Evolutionary conservation across 129 eudicot genomes (phyloP).

Genomic region (Tagetes erecta): DNA sequence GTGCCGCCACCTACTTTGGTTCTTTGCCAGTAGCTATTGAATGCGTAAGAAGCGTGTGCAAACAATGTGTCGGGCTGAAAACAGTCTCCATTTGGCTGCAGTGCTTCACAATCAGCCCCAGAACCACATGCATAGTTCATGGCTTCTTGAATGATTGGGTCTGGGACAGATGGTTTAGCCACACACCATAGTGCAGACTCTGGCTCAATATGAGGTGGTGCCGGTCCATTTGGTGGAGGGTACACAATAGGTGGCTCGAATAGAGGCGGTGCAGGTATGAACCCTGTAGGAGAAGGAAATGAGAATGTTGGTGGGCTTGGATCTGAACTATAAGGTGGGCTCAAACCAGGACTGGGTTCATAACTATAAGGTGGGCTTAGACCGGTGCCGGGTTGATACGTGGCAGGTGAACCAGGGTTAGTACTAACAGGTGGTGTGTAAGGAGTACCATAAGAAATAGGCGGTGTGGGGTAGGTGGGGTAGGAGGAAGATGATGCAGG

Average conservation of each 20-base stretch:
- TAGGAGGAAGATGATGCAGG: conserved; percentile 43
- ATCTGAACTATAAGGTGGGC: conserved; percentile 35
- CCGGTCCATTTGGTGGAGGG: conserved; percentile 71
- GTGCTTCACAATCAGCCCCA: conserved; percentile 80
- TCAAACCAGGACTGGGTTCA: conserved; percentile 37
- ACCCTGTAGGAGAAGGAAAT: conserved; percentile 51
- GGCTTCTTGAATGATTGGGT: conserved; percentile 75
- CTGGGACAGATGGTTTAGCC: conserved; percentile 79
- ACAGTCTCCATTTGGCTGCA: conserved; percentile 75
- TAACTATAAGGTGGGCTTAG: conserved; percentile 8
- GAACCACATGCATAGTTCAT: conserved; percentile 86
- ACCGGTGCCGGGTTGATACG: conserved; percentile 17
- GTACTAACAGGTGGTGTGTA: conserved; percentile 30
- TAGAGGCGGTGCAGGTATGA: conserved; percentile 68
- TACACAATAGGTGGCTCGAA: conserved; percentile 85
- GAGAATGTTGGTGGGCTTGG: conserved; percentile 54
- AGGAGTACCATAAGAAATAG: conserved; percentile 39
- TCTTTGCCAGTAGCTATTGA: conserved; percentile 94
- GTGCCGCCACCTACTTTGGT: conserved; percentile 79
- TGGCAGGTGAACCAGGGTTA: conserved; percentile 21
- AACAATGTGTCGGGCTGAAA: conserved; percentile 70
- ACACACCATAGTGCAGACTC: conserved; percentile 67
- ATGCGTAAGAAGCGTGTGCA: conserved; percentile 95
- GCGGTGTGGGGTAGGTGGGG: conserved; percentile 53
- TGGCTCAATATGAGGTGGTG: conserved; percentile 47